Evolutionary conservation across 176 grass and related monocot genomes (phyloP), one percentile per base, ranked within the genome.

Genomic region (Tillandsia leiboldiana): DNA sequence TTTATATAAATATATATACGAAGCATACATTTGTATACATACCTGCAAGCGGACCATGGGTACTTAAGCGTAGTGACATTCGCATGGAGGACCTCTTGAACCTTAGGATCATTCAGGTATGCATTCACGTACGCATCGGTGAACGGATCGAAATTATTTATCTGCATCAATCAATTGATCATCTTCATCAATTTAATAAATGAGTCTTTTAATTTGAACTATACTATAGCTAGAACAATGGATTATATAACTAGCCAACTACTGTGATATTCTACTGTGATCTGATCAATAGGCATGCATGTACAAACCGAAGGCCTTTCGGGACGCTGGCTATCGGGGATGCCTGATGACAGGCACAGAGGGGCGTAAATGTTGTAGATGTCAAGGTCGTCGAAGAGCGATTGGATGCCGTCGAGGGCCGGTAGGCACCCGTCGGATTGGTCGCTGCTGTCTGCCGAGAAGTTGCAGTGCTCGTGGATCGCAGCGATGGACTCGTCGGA

Each of bases 331-430:
- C 78, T 64, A 26, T 74, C n/a, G 12, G 82, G 80, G 51, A 86
- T 59, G 20, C 11, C 13, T 15, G 49, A 1, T 3, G 47, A 67
- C 26, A 58, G 72, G 83, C 92, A 96, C 26, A 85, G 78, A 1
- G 92, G 89, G 17, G 83, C 86, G 75, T 96, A 96, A 64, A 96
- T 96, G 86, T 96, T 92, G 74, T 96, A 96, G 72, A 92, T 85
- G 85, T 96, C 76, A 67, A 96, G 29, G 75, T 63, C 56, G 1
- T 1, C 11, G 10, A 89, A 24, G 23, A 24, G 23, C 23, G 23
- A 69, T 50, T n/a, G 56, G 0, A 9, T 15, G 57, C 33, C 62
- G 2, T 9, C 1, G 3, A 12, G 12, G 0, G 81, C 86, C 8
- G 48, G 51, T 0, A 22, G 12, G 76, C 92, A 96, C 69, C 54